These are phyloP conservation scores for Hypomyces perniciosus DNA, from an alignment of 2,329 filamentous ascomycete genomes.

Conservation along the genomic window DNA sequence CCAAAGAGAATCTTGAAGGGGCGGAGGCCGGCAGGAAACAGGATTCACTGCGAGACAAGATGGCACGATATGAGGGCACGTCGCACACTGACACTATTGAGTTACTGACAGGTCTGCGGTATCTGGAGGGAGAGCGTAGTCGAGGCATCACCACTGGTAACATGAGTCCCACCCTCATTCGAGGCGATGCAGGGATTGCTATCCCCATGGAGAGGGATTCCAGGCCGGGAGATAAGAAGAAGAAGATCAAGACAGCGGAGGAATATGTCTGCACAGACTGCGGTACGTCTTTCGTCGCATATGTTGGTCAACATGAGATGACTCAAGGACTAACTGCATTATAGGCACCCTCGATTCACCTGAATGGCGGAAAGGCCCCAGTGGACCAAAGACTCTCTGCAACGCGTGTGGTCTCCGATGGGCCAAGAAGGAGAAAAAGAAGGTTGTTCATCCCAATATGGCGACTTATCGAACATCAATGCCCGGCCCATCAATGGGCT, in stretches of 20 bases:
- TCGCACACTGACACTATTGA: conserved; percentile 84
- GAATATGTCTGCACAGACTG: conserved; percentile 97
- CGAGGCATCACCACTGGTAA: conserved; percentile 83
- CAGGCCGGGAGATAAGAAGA: conserved; percentile 71
- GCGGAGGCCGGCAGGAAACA: conserved; percentile 57
- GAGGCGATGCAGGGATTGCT: conserved; percentile 80
- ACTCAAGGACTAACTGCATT: background rate
- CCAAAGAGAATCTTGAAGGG: conserved; percentile 73
- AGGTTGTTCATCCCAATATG: conserved; percentile 16
- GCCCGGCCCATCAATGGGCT: conserved; percentile 21
- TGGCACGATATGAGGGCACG: conserved; percentile 71
- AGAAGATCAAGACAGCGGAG: conserved; percentile 74
- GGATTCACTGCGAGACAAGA: conserved; percentile 78
- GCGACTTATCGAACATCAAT: conserved; percentile 15
- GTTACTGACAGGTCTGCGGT: conserved; percentile 83
- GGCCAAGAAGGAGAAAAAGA: conserved; percentile 79
- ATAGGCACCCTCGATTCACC: conserved; percentile 79
- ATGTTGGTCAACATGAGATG: background rate
- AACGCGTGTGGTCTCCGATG: conserved; percentile 82
- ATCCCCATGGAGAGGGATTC: conserved; percentile 75
- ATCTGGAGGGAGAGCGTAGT: conserved; percentile 82
- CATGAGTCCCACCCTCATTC: conserved; percentile 71
- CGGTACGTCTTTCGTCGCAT: conserved; percentile 43
- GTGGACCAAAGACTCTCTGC: conserved; percentile 87
- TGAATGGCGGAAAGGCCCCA: conserved; percentile 92